A percentile compares a stretch with the other conserved stretches of the same genome.
phyloP scores from a whole-genome alignment of 78 protist species.

The Chrysochromulina parva region DNA sequence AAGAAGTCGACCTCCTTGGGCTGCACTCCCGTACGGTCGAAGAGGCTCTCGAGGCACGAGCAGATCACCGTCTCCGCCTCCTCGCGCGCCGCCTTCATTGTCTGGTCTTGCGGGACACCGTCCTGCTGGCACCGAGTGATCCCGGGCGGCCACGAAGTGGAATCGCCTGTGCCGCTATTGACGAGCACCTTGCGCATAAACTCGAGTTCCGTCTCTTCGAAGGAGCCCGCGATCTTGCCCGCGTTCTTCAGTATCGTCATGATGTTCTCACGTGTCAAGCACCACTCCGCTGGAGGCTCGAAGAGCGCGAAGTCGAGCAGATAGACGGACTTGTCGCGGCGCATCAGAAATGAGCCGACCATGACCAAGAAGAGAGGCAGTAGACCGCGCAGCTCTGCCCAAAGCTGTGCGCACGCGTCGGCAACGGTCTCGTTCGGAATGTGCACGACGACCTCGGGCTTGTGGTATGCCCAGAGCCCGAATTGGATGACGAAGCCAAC shows the following conservation, averaged over 20 bases:
- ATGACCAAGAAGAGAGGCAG: neutral
- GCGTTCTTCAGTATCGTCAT: too few relatives aligned
- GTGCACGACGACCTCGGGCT: neutral
- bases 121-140: neutral
- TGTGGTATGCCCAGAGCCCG: neutral
- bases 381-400: neutral
- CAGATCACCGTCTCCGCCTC: constrained; percentile 3
- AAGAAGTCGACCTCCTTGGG: constrained; percentile 12
- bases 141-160: neutral
- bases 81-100: neutral
- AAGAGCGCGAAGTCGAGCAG: constrained; percentile 4
- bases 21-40: neutral
- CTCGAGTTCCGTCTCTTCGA: neutral
- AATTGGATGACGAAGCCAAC: neutral
- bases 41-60: neutral
- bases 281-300: constrained; percentile 11
- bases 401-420: neutral
- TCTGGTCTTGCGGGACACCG: neutral
- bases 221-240: neutral
- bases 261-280: too few relatives aligned
- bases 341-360: neutral
- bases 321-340: neutral
- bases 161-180: neutral
- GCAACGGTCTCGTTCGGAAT: neutral
- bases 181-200: neutral